phyloP scores from a whole-genome alignment of 306 rosid species.

The Astragalus glycyphyllos region DNA sequence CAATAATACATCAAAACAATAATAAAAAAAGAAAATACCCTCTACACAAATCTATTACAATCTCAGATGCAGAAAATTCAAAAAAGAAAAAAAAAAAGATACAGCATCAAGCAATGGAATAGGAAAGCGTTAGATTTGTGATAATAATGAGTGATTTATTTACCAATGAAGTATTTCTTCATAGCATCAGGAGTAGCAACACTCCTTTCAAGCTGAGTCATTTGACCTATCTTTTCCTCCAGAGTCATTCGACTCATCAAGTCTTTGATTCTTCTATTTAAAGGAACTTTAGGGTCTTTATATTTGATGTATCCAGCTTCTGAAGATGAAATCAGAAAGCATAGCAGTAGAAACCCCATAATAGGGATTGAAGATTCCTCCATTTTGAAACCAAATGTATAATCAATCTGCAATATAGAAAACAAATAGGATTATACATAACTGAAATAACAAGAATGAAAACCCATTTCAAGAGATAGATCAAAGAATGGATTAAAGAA shows the following conservation, averaged over 20 bases:
- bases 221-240: conserved; percentile 90
- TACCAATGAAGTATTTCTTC: conserved; percentile 79
- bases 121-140: conserved; percentile 11
- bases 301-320: conserved; percentile 66
- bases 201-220: conserved; percentile 82
- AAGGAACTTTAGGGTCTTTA: conserved; percentile 72
- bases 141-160: conserved; percentile 23
- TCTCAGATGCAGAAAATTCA: background rate
- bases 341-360: conserved; percentile 57
- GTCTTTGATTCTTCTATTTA: conserved; percentile 72
- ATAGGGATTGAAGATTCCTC: conserved; percentile 54
- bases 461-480: too few species aligned
- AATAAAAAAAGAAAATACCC: background rate
- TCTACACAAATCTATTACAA: conserved; percentile 8
- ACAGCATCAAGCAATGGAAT: background rate
- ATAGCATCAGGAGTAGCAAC: conserved; percentile 72
- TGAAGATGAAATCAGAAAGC: conserved; percentile 54
- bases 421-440: conserved; percentile 19
- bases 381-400: conserved; percentile 46
- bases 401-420: conserved; percentile 39
- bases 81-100: background rate
- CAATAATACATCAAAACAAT: conserved; percentile 5
- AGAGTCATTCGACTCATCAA: conserved; percentile 72
- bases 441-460: too few species aligned
- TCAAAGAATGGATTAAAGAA: conserved; percentile 4